phyloP scores from a whole-genome alignment of 176 grass and related monocot species.

The Phoenix dactylifera region DNA sequence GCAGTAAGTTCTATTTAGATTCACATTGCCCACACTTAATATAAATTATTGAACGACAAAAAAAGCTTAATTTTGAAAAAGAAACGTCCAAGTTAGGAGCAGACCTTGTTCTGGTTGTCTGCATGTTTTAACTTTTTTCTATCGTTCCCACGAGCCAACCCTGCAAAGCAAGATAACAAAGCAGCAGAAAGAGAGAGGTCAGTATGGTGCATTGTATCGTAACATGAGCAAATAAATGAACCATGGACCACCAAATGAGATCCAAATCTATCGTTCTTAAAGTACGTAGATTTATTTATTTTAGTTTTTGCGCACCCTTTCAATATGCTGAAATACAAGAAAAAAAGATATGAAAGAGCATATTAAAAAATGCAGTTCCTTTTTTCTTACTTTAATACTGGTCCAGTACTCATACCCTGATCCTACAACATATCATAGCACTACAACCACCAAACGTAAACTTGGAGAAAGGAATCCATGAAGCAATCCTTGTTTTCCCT shows the following conservation, averaged over 20 bases:
- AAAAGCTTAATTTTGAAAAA: too few relatives aligned
- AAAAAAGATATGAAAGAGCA: too few relatives aligned
- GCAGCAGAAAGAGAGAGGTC: conserved; percentile 11
- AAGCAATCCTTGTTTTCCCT: conserved; percentile 56
- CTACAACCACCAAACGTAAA: conserved; percentile 94
- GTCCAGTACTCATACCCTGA: too few relatives aligned
- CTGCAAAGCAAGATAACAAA: conserved; percentile 19
- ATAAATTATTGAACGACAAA: too few relatives aligned
- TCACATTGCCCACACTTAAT: too few relatives aligned
- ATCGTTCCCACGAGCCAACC: conserved; percentile 6
- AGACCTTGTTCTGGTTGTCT: conserved; percentile 58
- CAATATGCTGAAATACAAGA: too few relatives aligned
- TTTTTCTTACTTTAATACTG: too few relatives aligned
- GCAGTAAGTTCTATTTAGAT: too few relatives aligned
- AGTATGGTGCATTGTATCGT: conserved; percentile 6
- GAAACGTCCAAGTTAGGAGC: neutral
- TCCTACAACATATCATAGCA: conserved; percentile 18
- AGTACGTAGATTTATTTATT: too few relatives aligned
- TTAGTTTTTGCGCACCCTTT: too few relatives aligned
- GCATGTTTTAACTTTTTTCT: conserved; percentile 40
- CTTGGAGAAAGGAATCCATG: conserved; percentile 60
- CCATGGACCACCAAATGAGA: conserved; percentile 8
- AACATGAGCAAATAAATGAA: conserved; percentile 40
- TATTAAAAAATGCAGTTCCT: too few relatives aligned
- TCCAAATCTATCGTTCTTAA: neutral